Evolutionary conservation across 2,329 filamentous ascomycete genomes (phyloP), one percentile per base, ranked within the genome.

Genomic region (Saccharata proteae): DNA sequence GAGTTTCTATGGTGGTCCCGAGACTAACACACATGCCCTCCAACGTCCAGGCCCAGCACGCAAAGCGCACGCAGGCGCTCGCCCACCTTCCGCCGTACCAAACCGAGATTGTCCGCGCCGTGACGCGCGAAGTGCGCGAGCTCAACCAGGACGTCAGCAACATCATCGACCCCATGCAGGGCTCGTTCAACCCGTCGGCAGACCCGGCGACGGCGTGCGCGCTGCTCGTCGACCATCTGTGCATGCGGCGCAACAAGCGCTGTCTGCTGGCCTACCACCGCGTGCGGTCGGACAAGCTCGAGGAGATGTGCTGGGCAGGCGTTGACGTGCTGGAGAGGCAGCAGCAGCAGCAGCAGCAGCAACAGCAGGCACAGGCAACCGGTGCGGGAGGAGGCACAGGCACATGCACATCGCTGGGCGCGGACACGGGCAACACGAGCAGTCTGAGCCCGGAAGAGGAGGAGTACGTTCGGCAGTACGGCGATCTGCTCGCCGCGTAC

Each of bases 381-480:
- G 22, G 47, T 49, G 11, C 43, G 48, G 57, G 45, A 36, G 57
- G 46, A 47, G 11, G 43, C 48, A 23, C 52, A 46, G 6, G 45
- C 36, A 33, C 43, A 36, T 32, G 39, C 37, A 23, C 43, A 26
- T 52, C 57, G 3, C 58, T 59, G 35, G 61, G 58, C 14, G 43
- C 44, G 7, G 67, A 72, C 33, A 62, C 58, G 16, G 62, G 60
- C 14, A 74, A 52, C 23, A 55, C 75, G 37, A 88, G 78, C 61
- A 88, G 81, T 47, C 62, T 96, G 37, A 93, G 85, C 46, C 86
- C 90, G 0, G 88, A 96, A 52, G 90, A 98, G 55, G 86, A 94
- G 55, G 90, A 96, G 46, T 98, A 94, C 49, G 81, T 93, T 35
- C 71, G 88, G 38, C 79, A 86, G 48, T 98, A 94, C 51, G 78